phyloP scores from a whole-genome alignment of 139 green algal genomes.

The Coelastrella sp. region DNA sequence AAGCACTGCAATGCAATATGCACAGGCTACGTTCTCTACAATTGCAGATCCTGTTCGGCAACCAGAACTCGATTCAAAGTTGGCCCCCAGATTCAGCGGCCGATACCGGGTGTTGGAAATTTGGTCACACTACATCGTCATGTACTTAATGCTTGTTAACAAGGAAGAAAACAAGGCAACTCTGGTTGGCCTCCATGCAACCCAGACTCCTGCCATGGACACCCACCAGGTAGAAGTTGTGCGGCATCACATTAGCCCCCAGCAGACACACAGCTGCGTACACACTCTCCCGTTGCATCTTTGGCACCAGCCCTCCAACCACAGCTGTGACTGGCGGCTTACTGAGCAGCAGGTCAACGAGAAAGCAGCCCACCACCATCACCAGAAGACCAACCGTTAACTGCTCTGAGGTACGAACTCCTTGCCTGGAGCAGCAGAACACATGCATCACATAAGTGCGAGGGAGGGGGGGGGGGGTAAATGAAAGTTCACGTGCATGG shows the following conservation, averaged over 20 bases:
- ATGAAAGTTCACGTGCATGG: too few relatives aligned
- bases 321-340: slow-evolving; percentile 53
- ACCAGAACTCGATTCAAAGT: too few relatives aligned
- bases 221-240: slow-evolving; percentile 74
- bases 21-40: too few relatives aligned
- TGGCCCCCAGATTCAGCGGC: too few relatives aligned
- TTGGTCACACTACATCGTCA: too few relatives aligned
- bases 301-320: slow-evolving; percentile 56
- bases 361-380: slow-evolving; percentile 68
- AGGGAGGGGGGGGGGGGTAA: too few relatives aligned
- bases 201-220: not conserved
- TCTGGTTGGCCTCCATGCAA: too few relatives aligned
- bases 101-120: too few relatives aligned
- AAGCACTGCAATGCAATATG: too few relatives aligned
- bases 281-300: slow-evolving; percentile 54
- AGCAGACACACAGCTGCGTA: slow-evolving; percentile 73
- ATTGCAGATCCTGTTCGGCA: too few relatives aligned
- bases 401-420: slow-evolving; percentile 51
- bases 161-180: not conserved
- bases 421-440: not conserved
- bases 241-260: slow-evolving; percentile 75
- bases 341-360: slow-evolving; percentile 66
- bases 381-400: slow-evolving; percentile 64
- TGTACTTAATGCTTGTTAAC: not conserved
- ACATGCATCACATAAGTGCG: not conserved